Base-by-base conservation (phyloP, 1,139 yeast species). In the Yamadazyma friedrichii region DNA sequence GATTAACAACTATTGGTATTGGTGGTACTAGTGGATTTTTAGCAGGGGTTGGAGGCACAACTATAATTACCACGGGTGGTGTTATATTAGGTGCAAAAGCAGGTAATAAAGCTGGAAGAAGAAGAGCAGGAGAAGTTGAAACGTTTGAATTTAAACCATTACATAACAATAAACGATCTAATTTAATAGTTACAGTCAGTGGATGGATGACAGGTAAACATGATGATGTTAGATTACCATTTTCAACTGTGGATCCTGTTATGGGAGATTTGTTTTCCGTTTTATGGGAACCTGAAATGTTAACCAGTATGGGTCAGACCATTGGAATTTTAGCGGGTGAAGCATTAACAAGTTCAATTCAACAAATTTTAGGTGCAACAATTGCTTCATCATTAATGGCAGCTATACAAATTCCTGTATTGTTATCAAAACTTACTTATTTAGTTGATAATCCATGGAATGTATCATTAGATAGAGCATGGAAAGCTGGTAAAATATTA, bases 231-330 rank as follows among this genome's bases (percentile, higher is more conserved):
- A 75, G 99, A 57, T 74, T 94, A 47, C 98, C 98, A 3, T 94
- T 91, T 58, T 88, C 96, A 1, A 93, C 98, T 0, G 86, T 93
- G 5, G 98, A 94, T 59, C 98, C 98, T 0, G 88, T 91, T 0
- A 89, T 93, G 94, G 98, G 99, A 10, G 99, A 94, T 62, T 67
- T 93, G 53, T 86, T 86, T 55, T 88, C 98, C 0, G 70, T 94
- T 12, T 67, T 87, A 36, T 94, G 98, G 98, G 99, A 94, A 61
- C 99, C 99, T 0, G 98, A 94, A 53, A 88, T 94, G 95, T 78
- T 94, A 54, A 86, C 81, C 47, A 87, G 96, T 38, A 89, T 88
- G 80, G 98, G 98, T 55, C 97, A 93, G 59, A 94, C 98, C 0
- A 91, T 94, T 49, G 80, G 81, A 48, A 91, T 94, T 54, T 73